These are phyloP conservation scores for Paxillus rubicundulus DNA, from an alignment of 768 basidiomycete genomes.

Conservation along the genomic window DNA sequence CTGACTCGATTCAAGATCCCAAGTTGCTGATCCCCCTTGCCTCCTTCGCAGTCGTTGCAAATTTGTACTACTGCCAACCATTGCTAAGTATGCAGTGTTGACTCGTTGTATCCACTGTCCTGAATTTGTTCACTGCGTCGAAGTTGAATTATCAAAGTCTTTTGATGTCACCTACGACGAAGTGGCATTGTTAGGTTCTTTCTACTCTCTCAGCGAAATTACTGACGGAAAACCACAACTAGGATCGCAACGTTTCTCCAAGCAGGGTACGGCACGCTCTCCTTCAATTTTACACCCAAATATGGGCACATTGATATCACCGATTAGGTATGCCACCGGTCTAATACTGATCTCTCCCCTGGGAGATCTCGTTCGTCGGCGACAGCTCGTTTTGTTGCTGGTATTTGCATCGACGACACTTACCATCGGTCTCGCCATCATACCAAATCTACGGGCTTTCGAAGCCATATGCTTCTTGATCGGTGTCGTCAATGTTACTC, in stretches of 20 bases:
- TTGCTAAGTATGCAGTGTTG: constrained; percentile 53
- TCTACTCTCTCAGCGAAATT: background rate
- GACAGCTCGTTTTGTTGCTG: constrained; percentile 64
- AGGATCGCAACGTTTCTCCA: constrained; percentile 68
- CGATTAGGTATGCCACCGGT: constrained; percentile 62
- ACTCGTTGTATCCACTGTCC: background rate
- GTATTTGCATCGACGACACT: constrained; percentile 53
- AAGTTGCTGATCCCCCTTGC: background rate
- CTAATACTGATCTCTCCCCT: constrained; percentile 76
- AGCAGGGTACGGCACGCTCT: constrained; percentile 48
- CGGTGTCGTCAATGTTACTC: constrained; percentile 67
- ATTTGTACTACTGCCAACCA: constrained; percentile 83
- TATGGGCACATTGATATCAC: background rate
- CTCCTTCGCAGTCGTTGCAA: constrained; percentile 51
- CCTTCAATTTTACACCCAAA: background rate
- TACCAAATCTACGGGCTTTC: constrained; percentile 56
- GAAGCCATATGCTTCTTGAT: constrained; percentile 69
- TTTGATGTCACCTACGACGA: constrained; percentile 38
- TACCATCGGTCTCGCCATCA: constrained; percentile 70
- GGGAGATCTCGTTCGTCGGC: constrained; percentile 77
- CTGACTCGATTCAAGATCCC: background rate
- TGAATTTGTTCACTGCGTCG: background rate
- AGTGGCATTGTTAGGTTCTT: constrained; percentile 31
- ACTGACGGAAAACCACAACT: constrained; percentile 4
- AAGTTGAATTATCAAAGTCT: constrained; percentile 37